Base-by-base conservation (phyloP, 2,329 filamentous ascomycete species). In the Colletotrichum chlorophyti region DNA sequence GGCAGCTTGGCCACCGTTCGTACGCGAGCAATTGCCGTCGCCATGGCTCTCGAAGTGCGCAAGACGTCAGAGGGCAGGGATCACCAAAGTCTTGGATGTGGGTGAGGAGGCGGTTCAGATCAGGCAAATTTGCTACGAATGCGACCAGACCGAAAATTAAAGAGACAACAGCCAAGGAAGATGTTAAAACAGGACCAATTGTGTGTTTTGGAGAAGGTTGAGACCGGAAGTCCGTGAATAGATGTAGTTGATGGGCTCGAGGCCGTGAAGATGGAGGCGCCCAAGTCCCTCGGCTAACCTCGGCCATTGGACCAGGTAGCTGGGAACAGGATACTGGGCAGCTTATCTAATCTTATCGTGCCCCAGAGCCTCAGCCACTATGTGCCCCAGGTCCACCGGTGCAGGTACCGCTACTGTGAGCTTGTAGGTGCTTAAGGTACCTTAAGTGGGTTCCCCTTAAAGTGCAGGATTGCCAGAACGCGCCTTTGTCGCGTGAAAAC, bases 261-360 rank as follows among this genome's bases (percentile, higher is more conserved):
- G 26, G 38, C 53, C 48, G 21, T 34, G 35, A 60, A 53, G 48
- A 58, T 27, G n/a, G n/a, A n/a, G n/a, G n/a, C n/a, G 37, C 24
- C 53, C 55, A 53, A 31, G 40, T 11, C 37, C 40, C 48, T 49
- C 75, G 76, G 76, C 65, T 78, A 78, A 76, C 73, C 75, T 78
- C 76, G 76, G 76, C 72, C 69, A 68, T 27, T 42, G 48, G 34
- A n/a, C n/a, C 46, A 24, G 48, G 24, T 50, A 50, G n/a, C n/a
- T n/a, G n/a, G n/a, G n/a, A n/a, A n/a, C n/a, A n/a, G n/a, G n/a
- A n/a, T n/a, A 52, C 38, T 14, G 31, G 19, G 3, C 7, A n/a
- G 4, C 8, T 19, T 53, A 45, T 43, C 49, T 45, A 45, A 53
- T 53, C 49, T 53, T 45, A 53, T 45, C 49, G 6, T 2, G 7